Evolutionary conservation across 495 filamentous ascomycete species (phyloP), one percentile per base, ranked within the genome.

Genomic region (Xeromyces bisporus): DNA sequence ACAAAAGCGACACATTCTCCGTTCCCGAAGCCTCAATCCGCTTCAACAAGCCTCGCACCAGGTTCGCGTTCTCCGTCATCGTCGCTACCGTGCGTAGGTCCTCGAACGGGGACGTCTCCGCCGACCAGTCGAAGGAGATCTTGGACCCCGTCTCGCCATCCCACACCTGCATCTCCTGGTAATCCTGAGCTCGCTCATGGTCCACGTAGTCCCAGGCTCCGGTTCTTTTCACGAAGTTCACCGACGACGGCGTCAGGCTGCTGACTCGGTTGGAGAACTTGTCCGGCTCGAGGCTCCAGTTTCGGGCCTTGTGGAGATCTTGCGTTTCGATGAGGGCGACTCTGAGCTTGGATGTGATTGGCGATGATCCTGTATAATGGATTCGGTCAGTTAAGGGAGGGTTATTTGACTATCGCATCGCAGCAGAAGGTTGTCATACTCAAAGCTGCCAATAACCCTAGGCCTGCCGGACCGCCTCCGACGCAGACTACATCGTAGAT

Each of bases 401-500:
- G n/a, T n/a, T n/a, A n/a, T n/a, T n/a, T n/a, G n/a, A n/a, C n/a
- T n/a, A n/a, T n/a, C n/a, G n/a, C n/a, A n/a, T n/a, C n/a, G n/a
- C n/a, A n/a, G n/a, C n/a, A n/a, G n/a, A n/a, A n/a, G n/a, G n/a
- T n/a, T n/a, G 3, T 18, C 73, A 51, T 67, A 92, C 85, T 73
- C 25, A 99, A 67, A 39, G 85, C 85, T 35, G 82, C 73, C 33
- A 93, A 56, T 13, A 99, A 67, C 41, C 81, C 86, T 26, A 99
- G 61, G 29, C 91, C 91, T 6, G 86, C 89, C 9, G 89, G 91
- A n/a, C 91, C 91, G 16, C 89, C 91, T 31, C 91, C 91, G 37
- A 99, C 79, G 37, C 84, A 89, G 31, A 93, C 84, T 18, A 96
- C 78, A 69, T 94, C 86, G 59, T 87, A 93, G 46, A 93, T 71